phyloP scores from a whole-genome alignment of 148 eudicot genomes.

The Rhododendron vialii region DNA sequence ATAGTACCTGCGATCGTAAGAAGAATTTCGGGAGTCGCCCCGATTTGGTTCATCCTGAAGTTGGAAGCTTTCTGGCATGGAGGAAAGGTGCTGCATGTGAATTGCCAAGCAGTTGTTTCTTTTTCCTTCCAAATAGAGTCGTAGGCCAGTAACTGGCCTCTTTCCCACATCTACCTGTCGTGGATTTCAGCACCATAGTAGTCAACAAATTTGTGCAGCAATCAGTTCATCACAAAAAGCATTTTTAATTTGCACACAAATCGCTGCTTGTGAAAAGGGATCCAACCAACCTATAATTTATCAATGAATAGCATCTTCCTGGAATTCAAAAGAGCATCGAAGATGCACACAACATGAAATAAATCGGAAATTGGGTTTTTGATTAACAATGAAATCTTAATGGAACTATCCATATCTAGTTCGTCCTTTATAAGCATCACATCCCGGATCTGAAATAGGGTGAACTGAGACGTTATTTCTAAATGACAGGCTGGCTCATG shows the following conservation, averaged over 20 bases:
- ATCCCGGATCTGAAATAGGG: background rate
- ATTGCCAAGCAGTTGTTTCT: conserved; percentile 47
- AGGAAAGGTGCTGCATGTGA: conserved; percentile 57
- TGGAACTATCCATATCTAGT: background rate
- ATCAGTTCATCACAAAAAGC: background rate
- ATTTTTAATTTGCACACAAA: background rate
- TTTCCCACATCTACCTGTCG: conserved; percentile 43
- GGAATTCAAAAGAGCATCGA: background rate
- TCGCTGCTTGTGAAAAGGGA: background rate
- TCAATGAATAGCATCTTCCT: conserved; percentile 7
- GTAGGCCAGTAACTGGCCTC: conserved; percentile 52
- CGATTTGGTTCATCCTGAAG: conserved; percentile 22
- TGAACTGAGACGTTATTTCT: background rate
- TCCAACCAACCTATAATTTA: background rate
- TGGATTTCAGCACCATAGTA: background rate
- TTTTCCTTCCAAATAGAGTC: conserved; percentile 53
- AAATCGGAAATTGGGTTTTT: background rate
- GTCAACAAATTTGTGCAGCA: background rate
- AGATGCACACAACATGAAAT: background rate
- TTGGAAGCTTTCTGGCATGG: conserved; percentile 44
- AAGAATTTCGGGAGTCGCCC: conserved; percentile 8
- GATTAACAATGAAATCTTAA: background rate
- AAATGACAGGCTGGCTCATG: background rate
- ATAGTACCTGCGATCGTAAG: conserved; percentile 33
- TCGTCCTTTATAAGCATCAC: background rate